Evolutionary conservation across 805 yeast species (phyloP).

Genomic region (Kurtzmaniella fragi): DNA sequence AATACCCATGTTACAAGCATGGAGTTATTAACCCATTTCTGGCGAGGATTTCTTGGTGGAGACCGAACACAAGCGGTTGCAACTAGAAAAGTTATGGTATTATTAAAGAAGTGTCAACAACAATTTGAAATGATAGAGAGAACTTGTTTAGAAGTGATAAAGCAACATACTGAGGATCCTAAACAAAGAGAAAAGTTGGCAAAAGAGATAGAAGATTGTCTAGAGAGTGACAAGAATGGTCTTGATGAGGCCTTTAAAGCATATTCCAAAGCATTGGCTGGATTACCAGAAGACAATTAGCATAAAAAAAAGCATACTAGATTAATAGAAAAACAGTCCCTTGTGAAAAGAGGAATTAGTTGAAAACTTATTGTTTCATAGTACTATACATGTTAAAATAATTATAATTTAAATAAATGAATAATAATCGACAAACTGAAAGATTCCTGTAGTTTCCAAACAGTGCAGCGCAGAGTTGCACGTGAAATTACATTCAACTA

Average conservation of each 20-base stretch:
- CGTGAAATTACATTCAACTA: too few species aligned
- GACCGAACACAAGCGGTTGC: conserved; percentile 26
- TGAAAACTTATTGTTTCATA: too few species aligned
- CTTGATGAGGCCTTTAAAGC: conserved; percentile 31
- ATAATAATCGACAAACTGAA: too few species aligned
- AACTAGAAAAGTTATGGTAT: conserved; percentile 31
- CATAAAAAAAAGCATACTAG: too few species aligned
- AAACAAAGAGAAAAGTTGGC: conserved; percentile 27
- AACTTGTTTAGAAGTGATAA: conserved; percentile 13
- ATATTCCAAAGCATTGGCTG: conserved; percentile 22
- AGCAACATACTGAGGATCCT: conserved; percentile 14
- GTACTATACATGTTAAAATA: too few species aligned
- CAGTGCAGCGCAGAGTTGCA: too few species aligned
- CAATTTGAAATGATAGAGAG: conserved; percentile 23
- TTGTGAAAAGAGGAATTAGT: too few species aligned
- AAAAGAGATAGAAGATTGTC: conserved; percentile 27
- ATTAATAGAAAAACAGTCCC: too few species aligned
- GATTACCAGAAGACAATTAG: neutral
- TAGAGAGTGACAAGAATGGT: conserved; percentile 26
- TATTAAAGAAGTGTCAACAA: conserved; percentile 30
- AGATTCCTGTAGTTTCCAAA: too few species aligned
- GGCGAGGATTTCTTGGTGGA: conserved; percentile 34
- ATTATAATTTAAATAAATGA: too few species aligned
- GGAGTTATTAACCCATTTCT: conserved; percentile 40
- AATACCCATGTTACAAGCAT: conserved; percentile 34